Base-by-base conservation (phyloP, 192 early-diverging fungal species). In the Spizellomyces punctatus region DNA sequence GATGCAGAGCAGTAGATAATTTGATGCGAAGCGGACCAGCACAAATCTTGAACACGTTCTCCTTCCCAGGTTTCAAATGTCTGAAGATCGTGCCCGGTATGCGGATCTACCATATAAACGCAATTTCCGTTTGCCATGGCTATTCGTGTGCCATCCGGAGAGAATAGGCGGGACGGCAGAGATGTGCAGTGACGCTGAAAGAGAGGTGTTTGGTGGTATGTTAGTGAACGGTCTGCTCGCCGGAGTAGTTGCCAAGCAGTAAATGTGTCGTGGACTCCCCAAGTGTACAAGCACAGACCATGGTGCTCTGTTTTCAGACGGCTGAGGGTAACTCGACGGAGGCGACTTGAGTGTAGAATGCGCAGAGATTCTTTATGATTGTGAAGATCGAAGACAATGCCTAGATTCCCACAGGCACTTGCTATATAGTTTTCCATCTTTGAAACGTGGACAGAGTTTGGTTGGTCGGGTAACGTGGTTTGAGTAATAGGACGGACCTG, bases 1-100 rank as follows among this genome's bases (percentile, higher is more conserved):
- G 63, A 45, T n/a, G 17, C 22, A 16, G 63, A 45, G 63, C 27
- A 19, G 21, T 47, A 64, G 14, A 46, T n/a, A 14, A 64, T 45
- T 1, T 14, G 36, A 45, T 36, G 27, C 27, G 17, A 16, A n/a
- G 2, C 42, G 10, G 63, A 17, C 66, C 66, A 67, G 44, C 10
- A 47, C 50, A 55, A 12, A 41, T 67, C 27, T 36, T 36, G 27
- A 36, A 36, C 66, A 19, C 43, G 6, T 17, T 55, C 66, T 16
- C 36, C n/a, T 36, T 55, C 48, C 46, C 46, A 14, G 21, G 49
- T 67, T 5, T 67, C 12, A 6, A 67, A 67, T 16, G n/a, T 8
- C 6, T n/a, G 8, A 10, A 54, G 10, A 17, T 67, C 66, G 16
- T 21, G 21, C 16, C 66, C 66, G 8, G 46, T 67, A 27, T 19